Evolutionary conservation across 371 early-diverging fungal species (phyloP).

Genomic region (Capillidium heterosporum): DNA sequence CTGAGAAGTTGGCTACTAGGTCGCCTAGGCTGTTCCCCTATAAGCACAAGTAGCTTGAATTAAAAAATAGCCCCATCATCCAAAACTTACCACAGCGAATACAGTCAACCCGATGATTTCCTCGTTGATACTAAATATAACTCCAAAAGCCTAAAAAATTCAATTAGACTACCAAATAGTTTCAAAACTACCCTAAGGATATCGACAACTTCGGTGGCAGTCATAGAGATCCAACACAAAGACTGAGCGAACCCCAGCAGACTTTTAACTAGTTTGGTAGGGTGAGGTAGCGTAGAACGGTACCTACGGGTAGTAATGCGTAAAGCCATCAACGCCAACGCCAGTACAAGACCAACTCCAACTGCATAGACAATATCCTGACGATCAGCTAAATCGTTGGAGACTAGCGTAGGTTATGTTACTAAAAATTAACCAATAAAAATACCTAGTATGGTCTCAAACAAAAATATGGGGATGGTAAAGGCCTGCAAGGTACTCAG

Average conservation of each 20-base stretch:
- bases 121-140: slow-evolving; percentile 53
- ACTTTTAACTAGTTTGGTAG: slow-evolving; percentile 9
- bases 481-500: background rate
- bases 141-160: slow-evolving; percentile 39
- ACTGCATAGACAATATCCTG: slow-evolving; percentile 10
- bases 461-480: background rate
- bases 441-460: background rate
- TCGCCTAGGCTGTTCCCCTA: slow-evolving; percentile 75
- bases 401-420: background rate
- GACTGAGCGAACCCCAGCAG: slow-evolving; percentile 51
- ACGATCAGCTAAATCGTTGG: slow-evolving; percentile 5
- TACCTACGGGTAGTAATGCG: background rate
- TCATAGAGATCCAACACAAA: slow-evolving; percentile 56
- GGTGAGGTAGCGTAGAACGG: background rate
- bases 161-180: background rate
- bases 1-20: slow-evolving; percentile 63
- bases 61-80: background rate
- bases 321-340: background rate
- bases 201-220: slow-evolving; percentile 72
- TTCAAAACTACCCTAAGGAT: slow-evolving; percentile 30
- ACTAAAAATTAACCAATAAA: background rate
- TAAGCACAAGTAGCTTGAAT: background rate
- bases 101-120: slow-evolving; percentile 65
- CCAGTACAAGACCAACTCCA: background rate
- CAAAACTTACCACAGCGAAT: slow-evolving; percentile 44